A percentile compares a stretch with the other conserved stretches of the same genome.
phyloP scores from a whole-genome alignment of 2,329 filamentous ascomycete species.

The Thelonectria rubi region DNA sequence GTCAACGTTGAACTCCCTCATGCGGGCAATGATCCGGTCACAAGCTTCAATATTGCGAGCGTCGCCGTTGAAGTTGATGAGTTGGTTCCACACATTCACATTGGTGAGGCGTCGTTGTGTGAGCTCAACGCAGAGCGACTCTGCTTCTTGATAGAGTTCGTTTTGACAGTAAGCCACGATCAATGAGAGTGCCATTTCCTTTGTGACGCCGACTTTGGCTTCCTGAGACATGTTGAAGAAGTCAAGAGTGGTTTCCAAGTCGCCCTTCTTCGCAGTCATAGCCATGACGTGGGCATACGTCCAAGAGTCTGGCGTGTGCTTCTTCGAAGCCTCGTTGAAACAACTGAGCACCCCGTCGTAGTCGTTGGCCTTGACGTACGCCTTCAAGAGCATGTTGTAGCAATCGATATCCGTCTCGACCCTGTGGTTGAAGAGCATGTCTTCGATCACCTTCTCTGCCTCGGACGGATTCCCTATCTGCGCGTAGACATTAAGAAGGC shows the following conservation, averaged over 20 bases:
- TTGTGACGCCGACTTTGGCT: slow-evolving; percentile 58
- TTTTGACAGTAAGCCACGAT: slow-evolving; percentile 71
- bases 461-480: slow-evolving; percentile 70
- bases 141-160: slow-evolving; percentile 48
- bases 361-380: slow-evolving; percentile 72
- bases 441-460: slow-evolving; percentile 68
- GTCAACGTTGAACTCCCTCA: slow-evolving; percentile 57
- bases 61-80: slow-evolving; percentile 75
- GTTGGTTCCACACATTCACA: slow-evolving; percentile 79
- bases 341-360: slow-evolving; percentile 70
- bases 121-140: slow-evolving; percentile 57
- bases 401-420: slow-evolving; percentile 65
- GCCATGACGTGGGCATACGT: slow-evolving; percentile 80
- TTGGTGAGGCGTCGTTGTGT: slow-evolving; percentile 60
- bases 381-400: slow-evolving; percentile 83
- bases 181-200: slow-evolving; percentile 69
- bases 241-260: slow-evolving; percentile 73
- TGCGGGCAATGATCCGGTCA: slow-evolving; percentile 58
- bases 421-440: slow-evolving; percentile 65
- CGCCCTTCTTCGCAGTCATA: slow-evolving; percentile 75
- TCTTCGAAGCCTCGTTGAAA: slow-evolving; percentile 68
- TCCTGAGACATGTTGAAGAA: slow-evolving; percentile 71
- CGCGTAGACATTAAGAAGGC: slow-evolving; percentile 77
- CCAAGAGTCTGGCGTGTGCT: slow-evolving; percentile 64
- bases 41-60: slow-evolving; percentile 62